A percentile compares a stretch with the other conserved stretches of the same genome.
Conservation (phyloP, 108 stramenopile species). For the Stephanodiscus minutulus region DNA sequence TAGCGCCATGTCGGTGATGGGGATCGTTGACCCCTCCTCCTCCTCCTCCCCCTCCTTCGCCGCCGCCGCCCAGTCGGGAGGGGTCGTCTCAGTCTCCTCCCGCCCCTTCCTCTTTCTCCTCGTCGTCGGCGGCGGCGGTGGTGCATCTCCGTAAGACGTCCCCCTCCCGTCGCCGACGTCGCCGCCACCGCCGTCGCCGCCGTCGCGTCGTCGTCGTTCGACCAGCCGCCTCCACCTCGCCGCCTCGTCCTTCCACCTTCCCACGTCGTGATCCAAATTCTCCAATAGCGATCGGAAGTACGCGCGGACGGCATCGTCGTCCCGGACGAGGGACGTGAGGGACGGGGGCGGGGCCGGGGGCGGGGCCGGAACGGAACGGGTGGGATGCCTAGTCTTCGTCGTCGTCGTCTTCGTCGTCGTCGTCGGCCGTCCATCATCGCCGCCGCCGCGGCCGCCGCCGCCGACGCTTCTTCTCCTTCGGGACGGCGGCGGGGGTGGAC, state of each 20-base stretch:
- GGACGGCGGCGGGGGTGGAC: background rate
- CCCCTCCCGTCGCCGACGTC: background rate
- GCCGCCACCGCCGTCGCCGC: background rate
- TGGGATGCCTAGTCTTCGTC: constrained; percentile 15
- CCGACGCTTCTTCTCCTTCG: background rate
- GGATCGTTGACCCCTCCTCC: constrained; percentile 7
- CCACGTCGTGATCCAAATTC: constrained; percentile 73
- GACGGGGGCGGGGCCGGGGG: constrained; percentile 60
- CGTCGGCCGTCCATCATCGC: background rate
- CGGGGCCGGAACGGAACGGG: no score
- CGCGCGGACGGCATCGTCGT: constrained; percentile 51
- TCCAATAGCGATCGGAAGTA: constrained; percentile 72
- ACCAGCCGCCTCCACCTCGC: constrained; percentile 30
- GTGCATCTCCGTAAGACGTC: background rate
- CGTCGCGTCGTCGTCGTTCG: background rate
- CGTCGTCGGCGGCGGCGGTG: background rate
- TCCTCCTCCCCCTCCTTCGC: background rate
- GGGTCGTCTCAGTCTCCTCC: background rate
- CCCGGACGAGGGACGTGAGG: constrained; percentile 57
- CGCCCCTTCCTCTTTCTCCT: background rate
- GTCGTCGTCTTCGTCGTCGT: constrained; percentile 5
- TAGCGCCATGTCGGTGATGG: constrained; percentile 46
- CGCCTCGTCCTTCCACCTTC: constrained; percentile 70
- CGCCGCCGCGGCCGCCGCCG: background rate
- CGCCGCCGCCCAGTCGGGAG: background rate